Evolutionary conservation across 1,284 basidiomycete species (phyloP), one percentile per base, ranked within the genome.

Genomic region (Marasmius sp.): DNA sequence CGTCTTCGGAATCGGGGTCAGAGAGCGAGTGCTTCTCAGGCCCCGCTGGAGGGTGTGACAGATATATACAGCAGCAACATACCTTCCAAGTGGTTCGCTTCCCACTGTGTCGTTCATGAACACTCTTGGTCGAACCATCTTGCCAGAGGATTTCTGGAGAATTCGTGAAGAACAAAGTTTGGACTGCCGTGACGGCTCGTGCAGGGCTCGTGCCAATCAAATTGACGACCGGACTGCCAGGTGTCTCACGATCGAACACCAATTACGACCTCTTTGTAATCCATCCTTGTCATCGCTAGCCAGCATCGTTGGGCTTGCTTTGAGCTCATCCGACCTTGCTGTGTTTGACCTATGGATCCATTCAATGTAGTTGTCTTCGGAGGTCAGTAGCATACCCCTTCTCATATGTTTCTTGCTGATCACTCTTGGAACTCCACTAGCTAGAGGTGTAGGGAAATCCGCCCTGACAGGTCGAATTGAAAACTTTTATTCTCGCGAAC

Each of bases 361-460:
- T 92, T 85, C 76, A 89, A 85, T 71, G 83, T 88, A 45, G 90
- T 93, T 64, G 87, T 93, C 58, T 84, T 93, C 58, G 91, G 91
- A 70, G 91, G 91, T 91, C 66, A 65, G 83, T 61, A 55, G 37
- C 49, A 58, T 51, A n/a, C 22, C 62, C 33, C 39, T 51, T 49
- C 20, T 50, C 61, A 56, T 47, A 18, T 48, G n/a, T 51, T 36
- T 51, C 52, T 60, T 51, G 64, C 58, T 59, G 22, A 43, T 60
- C 60, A 58, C 37, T 61, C 45, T 61, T 48, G 55, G 53, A 60
- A 62, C n/a, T n/a, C n/a, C n/a, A n/a, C 56, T 68, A 92, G 90
- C 91, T 69, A 91, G 91, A 69, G 90, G 90, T 37, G 92, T 94
- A 61, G 92, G 93, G 59, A 94, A 94, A 76, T 92, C 91, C 37